Evolutionary conservation across 75 land plant species (phyloP), one percentile per base, ranked within the genome.

Genomic region (Chamaecyparis obtusa): DNA sequence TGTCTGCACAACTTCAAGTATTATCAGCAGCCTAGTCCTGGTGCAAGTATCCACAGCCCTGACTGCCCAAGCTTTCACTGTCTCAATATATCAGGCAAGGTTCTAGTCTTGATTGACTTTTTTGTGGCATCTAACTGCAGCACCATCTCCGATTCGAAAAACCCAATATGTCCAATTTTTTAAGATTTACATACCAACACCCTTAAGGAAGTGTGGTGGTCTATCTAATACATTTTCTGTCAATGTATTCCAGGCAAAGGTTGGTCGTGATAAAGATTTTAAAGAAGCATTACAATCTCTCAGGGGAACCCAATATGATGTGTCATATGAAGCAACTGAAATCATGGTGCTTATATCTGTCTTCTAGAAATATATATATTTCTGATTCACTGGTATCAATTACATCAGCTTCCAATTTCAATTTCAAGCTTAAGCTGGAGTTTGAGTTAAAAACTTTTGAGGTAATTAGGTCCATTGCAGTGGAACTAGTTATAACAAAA

Each of bases 291-390:
- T 95, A 19, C 85, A 88, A 76, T 83, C 86, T 4, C 91, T 93
- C 37, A 89, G 93, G 10, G 94, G 94, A 36, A 76, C 87, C 54
- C 78, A 86, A 86, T 85, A 88, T 49, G 90, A 92, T 89, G 89
- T 91, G 85, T 84, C 90, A 56, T 37, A 82, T 39, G 96, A 93
- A 88, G 93, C 91, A 33, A 87, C 55, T 36, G 96, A 95, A 71
- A 95, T 93, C 49, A 43, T 44, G 44, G 84, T 41, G 41, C 49
- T 83, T 41, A 76, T 24, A 41, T 27, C 15, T 67, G 3, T 56
- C 24, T 35, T 9, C 17, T 55, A 32, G n/a, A 57, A 44, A 60
- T 71, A 67, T 1, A 35, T 24, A 49, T 24, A 46, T 56, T 44
- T 17, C 30, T 77, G 14, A 36, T 75, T 89, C 91, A 89, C 87